Evolutionary conservation across 129 eudicot genomes (phyloP).

Genomic region (Pulicaria dysenterica): DNA sequence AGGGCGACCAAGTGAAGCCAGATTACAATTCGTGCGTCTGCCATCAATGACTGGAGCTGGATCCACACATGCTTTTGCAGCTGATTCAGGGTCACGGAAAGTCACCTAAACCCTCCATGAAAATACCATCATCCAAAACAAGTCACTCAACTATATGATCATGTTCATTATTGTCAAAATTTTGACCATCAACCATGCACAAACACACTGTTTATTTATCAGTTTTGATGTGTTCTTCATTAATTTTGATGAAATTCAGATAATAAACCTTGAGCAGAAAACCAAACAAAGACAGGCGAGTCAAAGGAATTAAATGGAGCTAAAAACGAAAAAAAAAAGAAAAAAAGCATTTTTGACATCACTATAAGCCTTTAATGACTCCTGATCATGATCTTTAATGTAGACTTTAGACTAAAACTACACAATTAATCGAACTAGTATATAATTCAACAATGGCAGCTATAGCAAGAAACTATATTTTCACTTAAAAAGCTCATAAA

Average conservation of each 20-base stretch:
- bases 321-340: not conserved
- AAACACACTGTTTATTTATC: not conserved
- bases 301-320: not conserved
- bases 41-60: conserved; percentile 91
- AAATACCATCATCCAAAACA: conserved; percentile 42
- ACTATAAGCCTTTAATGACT: not conserved
- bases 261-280: not conserved
- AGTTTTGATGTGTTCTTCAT: not conserved
- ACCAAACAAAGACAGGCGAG: not conserved
- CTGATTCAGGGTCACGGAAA: conserved; percentile 96
- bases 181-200: not conserved
- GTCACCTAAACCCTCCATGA: conserved; percentile 92
- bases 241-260: not conserved
- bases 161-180: not conserved
- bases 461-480: conserved; percentile 9
- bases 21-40: conserved; percentile 89
- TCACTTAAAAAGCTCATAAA: not conserved
- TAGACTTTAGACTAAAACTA: too few relatives aligned
- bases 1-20: conserved; percentile 97
- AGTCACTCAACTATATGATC: conserved; percentile 38
- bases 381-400: too few relatives aligned
- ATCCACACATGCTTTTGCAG: conserved; percentile 81
- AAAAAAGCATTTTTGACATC: not conserved
- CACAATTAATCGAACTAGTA: not conserved
- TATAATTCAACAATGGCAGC: not conserved